Base-by-base conservation (phyloP, 352 stramenopile genomes). In the Phytophthora chlamydospora region DNA sequence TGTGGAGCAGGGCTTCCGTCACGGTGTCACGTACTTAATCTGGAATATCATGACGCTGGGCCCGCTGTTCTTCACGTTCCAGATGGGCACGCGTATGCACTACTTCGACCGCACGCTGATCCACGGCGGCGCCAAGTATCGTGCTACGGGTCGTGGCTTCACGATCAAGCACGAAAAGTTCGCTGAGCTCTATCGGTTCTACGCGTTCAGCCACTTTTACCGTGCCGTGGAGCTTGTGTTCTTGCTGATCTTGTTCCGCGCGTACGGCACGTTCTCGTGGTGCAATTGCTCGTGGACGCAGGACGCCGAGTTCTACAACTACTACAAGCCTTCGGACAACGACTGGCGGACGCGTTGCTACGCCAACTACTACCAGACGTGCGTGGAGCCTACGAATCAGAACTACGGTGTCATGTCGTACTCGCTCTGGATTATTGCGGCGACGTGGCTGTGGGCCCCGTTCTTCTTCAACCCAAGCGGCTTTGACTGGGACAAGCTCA, bases 51-150 rank as follows among this genome's bases (percentile, higher is more conserved):
- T 98, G 35, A 99, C 96, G 32, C 95, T 98, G 21, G 97, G 97
- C 39, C 97, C 97, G 36, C 73, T 99, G 29, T 98, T 99, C 79
- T 99, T 99, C 71, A 99, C 98, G 68, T 99, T 99, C 83, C 97
- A 99, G 71, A 99, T 99, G 81, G 97, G 98, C 58, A 99, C 97
- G 11, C 97, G 98, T 76, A 98, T 98, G 69, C 91, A 98, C 73
- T 99, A 99, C 84, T 99, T 99, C 74, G 92, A 98, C 45, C 97
- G 98, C 61, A 99, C 97, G 19, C 82, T 99, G 69, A 84, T 99
- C 29, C 97, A 98, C 59, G 97, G 97, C 62, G 97, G 97, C 66
- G 97, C 97, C 3, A 99, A 98, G 77, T 99, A 99, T 69, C 91
- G 97, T 40, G 92, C 97, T 10, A 99, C 97, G 7, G 97, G 97